Conservation (phyloP, 2,329 filamentous ascomycete genomes). For the Diaporthe vexans region DNA sequence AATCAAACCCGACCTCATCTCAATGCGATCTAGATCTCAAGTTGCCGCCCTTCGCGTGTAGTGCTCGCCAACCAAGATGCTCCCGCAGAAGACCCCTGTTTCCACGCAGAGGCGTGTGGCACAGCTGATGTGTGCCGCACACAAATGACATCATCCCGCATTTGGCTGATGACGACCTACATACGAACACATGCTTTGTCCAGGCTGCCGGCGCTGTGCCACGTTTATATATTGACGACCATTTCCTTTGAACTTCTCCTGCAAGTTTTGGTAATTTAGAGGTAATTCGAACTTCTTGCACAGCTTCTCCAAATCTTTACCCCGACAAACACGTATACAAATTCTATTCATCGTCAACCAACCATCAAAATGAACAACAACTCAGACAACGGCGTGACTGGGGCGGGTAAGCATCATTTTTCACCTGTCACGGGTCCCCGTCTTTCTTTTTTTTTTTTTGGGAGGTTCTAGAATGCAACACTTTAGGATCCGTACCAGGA, state of each 20-base stretch:
- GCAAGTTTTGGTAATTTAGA: neutral
- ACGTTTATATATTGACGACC: constrained; percentile 1
- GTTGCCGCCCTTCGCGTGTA: neutral
- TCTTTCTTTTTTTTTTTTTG: no score
- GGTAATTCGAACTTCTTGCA: neutral
- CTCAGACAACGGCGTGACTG: constrained; percentile 48
- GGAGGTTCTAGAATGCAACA: no score
- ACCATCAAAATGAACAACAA: constrained; percentile 43
- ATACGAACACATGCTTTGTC: neutral
- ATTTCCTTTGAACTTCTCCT: neutral
- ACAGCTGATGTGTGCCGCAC: constrained; percentile 30
- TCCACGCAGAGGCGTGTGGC: constrained; percentile 9
- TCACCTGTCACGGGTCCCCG: no score
- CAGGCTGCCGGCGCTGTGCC: constrained; percentile 2
- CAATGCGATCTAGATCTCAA: neutral
- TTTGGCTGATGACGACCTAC: constrained; percentile 11
- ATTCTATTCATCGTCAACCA: neutral
- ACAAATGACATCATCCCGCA: constrained; percentile 36
- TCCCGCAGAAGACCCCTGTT: constrained; percentile 1
- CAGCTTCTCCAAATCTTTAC: neutral
- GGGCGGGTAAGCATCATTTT: constrained; percentile 41
- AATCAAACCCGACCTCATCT: neutral
- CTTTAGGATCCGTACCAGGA: no score
- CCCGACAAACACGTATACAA: neutral
- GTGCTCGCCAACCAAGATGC: neutral